Evolutionary conservation across 495 filamentous ascomycete genomes (phyloP).

Genomic region (Aspergillus incahuasiensis): DNA sequence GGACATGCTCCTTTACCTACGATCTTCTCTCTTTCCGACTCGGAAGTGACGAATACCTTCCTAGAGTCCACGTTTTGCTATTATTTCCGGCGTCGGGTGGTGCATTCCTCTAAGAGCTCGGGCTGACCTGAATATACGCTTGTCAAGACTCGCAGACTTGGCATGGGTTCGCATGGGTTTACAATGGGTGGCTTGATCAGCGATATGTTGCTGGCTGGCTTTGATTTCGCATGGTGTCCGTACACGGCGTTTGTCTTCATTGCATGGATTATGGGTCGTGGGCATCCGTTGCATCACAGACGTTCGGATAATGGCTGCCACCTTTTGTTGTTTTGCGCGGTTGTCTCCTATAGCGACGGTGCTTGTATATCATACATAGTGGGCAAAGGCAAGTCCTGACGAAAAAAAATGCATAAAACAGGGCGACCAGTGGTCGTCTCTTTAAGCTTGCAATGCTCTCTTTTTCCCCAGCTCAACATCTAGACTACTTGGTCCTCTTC

Average conservation of each 20-base stretch:
- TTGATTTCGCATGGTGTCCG: slow-evolving; percentile 17
- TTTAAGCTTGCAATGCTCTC: not conserved
- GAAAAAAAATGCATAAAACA: slow-evolving; percentile 14
- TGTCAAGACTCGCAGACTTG: slow-evolving; percentile 15
- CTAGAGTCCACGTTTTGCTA: slow-evolving; percentile 11
- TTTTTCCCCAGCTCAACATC: not conserved
- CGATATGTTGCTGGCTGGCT: slow-evolving; percentile 10
- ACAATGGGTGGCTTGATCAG: slow-evolving; percentile 19
- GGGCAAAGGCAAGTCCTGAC: not conserved
- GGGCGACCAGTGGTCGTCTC: slow-evolving; percentile 6
- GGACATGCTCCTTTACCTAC: slow-evolving; percentile 23
- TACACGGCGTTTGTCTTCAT: slow-evolving; percentile 21
- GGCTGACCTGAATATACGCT: slow-evolving; percentile 3
- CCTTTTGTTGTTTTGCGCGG: not conserved
- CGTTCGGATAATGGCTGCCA: slow-evolving; percentile 16
- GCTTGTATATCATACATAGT: slow-evolving; percentile 15
- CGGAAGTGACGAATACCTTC: slow-evolving; percentile 18
- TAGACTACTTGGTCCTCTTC: not conserved
- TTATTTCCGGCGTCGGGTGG: slow-evolving; percentile 25
- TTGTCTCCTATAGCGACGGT: slow-evolving; percentile 2
- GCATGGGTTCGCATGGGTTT: slow-evolving; percentile 17
- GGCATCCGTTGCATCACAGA: slow-evolving; percentile 16
- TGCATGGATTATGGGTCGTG: slow-evolving; percentile 21
- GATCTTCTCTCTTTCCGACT: slow-evolving; percentile 13
- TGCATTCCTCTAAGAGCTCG: slow-evolving; percentile 18